These are phyloP conservation scores for Lasiodiplodia sp. DNA, from an alignment of 2,329 filamentous ascomycete genomes.

Conservation along the genomic window DNA sequence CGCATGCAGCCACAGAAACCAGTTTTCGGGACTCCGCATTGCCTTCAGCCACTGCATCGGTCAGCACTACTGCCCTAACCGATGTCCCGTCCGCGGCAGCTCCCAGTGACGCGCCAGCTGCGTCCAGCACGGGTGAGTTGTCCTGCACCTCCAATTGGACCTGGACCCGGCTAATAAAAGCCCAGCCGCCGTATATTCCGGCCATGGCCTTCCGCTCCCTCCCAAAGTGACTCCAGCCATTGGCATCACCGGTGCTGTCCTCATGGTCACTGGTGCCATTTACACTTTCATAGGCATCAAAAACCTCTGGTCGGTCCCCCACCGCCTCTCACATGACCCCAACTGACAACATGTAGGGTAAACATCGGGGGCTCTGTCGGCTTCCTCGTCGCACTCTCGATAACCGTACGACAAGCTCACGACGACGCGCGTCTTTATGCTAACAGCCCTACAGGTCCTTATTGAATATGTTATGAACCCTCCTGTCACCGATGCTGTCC, in stretches of 20 bases:
- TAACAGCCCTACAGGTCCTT: slow-evolving; percentile 57
- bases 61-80: slow-evolving; percentile 28
- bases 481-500: slow-evolving; percentile 75
- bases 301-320: slow-evolving; percentile 65
- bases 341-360: slow-evolving; percentile 42
- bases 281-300: slow-evolving; percentile 84
- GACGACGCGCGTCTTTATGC: slow-evolving; percentile 36
- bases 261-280: slow-evolving; percentile 74
- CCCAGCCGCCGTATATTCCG: slow-evolving; percentile 25
- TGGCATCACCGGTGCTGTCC: slow-evolving; percentile 77
- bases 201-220: slow-evolving; percentile 68
- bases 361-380: slow-evolving; percentile 68
- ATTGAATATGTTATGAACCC: slow-evolving; percentile 88
- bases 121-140: slow-evolving; percentile 37
- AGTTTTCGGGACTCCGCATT: slow-evolving; percentile 17
- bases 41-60: slow-evolving; percentile 6
- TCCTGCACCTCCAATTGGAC: slow-evolving; percentile 10
- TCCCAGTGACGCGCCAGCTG: slow-evolving; percentile 34
- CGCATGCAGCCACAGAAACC: slow-evolving; percentile 1
- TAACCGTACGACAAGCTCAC: slow-evolving; percentile 58
- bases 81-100: slow-evolving; percentile 36
- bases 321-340: background rate
- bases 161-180: slow-evolving; percentile 3
- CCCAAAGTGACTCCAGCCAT: slow-evolving; percentile 82
- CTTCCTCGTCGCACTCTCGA: slow-evolving; percentile 74